Evolutionary conservation across 495 filamentous ascomycete species (phyloP).

Genomic region (Annulohypoxylon nitens): DNA sequence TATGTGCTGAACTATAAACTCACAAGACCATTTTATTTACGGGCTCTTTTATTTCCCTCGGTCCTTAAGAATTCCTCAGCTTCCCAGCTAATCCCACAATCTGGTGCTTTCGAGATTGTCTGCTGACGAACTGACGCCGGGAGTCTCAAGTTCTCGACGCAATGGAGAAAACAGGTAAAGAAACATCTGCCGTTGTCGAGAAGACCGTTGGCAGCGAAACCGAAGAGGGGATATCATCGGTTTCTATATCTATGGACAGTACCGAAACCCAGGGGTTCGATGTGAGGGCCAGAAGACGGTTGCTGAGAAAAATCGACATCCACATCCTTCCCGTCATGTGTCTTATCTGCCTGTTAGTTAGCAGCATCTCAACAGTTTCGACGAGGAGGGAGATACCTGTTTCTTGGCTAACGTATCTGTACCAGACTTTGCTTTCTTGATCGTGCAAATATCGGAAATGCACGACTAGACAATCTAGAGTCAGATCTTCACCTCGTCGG

Average conservation of each 20-base stretch:
- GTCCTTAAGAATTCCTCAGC: not conserved
- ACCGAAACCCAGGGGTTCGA: slow-evolving; percentile 8
- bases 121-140: not conserved
- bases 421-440: slow-evolving; percentile 61
- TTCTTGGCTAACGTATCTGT: slow-evolving; percentile 40
- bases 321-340: slow-evolving; percentile 64
- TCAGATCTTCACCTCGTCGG: slow-evolving; percentile 69
- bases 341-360: slow-evolving; percentile 59
- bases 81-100: not conserved
- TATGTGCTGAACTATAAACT: not conserved
- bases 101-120: not conserved
- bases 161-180: slow-evolving; percentile 4
- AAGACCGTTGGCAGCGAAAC: not conserved
- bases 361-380: not conserved
- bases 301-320: slow-evolving; percentile 63
- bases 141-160: not conserved
- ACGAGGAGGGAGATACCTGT: slow-evolving; percentile 17
- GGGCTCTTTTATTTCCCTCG: not conserved
- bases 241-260: not conserved
- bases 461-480: slow-evolving; percentile 72
- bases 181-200: not conserved
- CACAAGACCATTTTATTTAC: not conserved
- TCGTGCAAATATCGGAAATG: slow-evolving; percentile 81
- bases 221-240: not conserved
- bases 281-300: slow-evolving; percentile 48